Evolutionary conservation across 2,329 filamentous ascomycete genomes (phyloP), one percentile per base, ranked within the genome.

Genomic region (Cytospora piceae): DNA sequence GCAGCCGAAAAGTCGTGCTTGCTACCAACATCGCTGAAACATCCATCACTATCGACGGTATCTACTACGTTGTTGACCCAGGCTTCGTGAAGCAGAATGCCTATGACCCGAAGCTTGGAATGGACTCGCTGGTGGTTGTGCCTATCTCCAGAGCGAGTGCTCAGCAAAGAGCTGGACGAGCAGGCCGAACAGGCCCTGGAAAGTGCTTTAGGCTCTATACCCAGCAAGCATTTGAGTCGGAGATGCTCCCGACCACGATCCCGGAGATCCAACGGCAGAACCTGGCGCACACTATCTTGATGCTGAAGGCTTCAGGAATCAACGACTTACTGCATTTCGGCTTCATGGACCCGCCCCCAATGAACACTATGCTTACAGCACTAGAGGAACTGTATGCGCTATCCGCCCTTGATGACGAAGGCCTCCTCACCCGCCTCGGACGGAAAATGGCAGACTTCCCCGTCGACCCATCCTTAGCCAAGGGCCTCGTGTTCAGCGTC

Each of bases 251-350:
- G 0, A 97, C 94, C 0, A 94, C 93, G 0, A 96, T 98, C 34
- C 95, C 95, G 0, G 95, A 98, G 73, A 99, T 99, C 60, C 95
- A 99, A 75, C 86, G 95, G 1, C 93, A 97, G 76, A 99, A 99
- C 73, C 75, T 99, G 61, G 91, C 93, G 0, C 89, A 91, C 71
- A 97, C 94, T 0, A 98, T 99, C 76, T 84, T 99, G 56, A 97
- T 97, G 91, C 85, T 99, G 59, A 99, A 99, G 76, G 95, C 95
- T 0, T 98, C 99, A 93, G 95, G 96, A 3, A 98, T 99, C 77
- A 98, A 99, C 74, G 95, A 99, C 74, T 82, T 99, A 1, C 84
- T 99, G 15, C 93, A 96, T 74, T 99, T 99, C 73, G 94, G 98
- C 78, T 99, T 99, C 73, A 98, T 99, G 94, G 95, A 99, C 73